Evolutionary conservation across 352 stramenopile genomes (phyloP), one percentile per base, ranked within the genome.

Genomic region (Halophytophthora polymorphica): DNA sequence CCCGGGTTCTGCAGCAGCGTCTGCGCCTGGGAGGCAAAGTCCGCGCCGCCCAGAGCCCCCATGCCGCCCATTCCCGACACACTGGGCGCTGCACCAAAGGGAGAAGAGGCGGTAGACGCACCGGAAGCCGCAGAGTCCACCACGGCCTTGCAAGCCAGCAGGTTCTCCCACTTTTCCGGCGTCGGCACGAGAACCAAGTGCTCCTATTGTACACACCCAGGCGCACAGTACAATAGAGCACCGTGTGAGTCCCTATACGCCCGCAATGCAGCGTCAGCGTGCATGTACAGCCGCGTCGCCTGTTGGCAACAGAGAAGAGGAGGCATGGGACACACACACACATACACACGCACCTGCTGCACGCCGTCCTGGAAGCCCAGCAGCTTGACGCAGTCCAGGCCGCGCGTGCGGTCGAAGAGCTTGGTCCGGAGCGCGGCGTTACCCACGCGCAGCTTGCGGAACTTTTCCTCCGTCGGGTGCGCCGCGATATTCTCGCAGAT

Each of bases 401-500:
- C 83, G 10, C 63, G 65, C 15, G 66, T 68, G 19, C 72, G 53
- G 43, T 90, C 79, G 22, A 93, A 79, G 1, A 93, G 50, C 18
- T 76, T 77, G 38, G 33, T 62, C 54, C 81, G 78, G 10, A 93
- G 47, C n/a, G 71, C 77, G 1, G 75, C 77, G 53, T 93, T 93
- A 28, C 58, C 71, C 22, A 87, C 34, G 10, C 83, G 71, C 56
- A 93, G 61, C 55, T 85, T 88, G 14, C 81, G 69, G 66, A 87
- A 93, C 56, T 90, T 89, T 15, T 90, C 70, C 36, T 93, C 83
- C 4, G 60, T 79, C 33, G 83, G 83, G 46, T 91, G 61, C 45
- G 25, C 65, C 37, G 89, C 59, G 35, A 93, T 86, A 52, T 93
- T 93, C n/a, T 69, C 68, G 49, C 80, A 90, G 52, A 93, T 89